Evolutionary conservation across 164 flowering plant genomes (phyloP).

Genomic region (Brasenia schreberi): DNA sequence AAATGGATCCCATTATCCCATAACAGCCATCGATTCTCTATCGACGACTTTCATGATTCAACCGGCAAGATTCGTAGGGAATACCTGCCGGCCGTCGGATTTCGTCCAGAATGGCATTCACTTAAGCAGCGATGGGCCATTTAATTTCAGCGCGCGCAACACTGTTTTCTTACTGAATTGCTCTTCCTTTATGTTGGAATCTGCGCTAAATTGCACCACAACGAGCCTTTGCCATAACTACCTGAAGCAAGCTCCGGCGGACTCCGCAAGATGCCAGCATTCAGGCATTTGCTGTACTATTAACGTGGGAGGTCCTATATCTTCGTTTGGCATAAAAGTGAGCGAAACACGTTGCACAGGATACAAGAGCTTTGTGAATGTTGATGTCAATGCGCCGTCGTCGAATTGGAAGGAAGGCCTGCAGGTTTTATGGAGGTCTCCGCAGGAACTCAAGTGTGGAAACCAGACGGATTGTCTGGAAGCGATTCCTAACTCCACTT

Average conservation of each 20-base stretch:
- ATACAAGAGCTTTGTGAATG: slow-evolving; percentile 47
- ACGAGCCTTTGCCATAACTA: slow-evolving; percentile 50
- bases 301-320: too few species aligned
- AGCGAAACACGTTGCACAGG: slow-evolving; percentile 27
- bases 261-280: background rate
- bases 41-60: slow-evolving; percentile 38
- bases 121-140: slow-evolving; percentile 48
- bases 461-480: slow-evolving; percentile 37
- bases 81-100: slow-evolving; percentile 35
- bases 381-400: slow-evolving; percentile 25
- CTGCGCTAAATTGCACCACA: slow-evolving; percentile 29
- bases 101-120: slow-evolving; percentile 37
- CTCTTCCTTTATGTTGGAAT: slow-evolving; percentile 42
- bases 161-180: slow-evolving; percentile 57
- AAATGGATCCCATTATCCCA: slow-evolving; percentile 44
- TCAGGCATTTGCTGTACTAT: background rate
- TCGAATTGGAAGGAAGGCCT: slow-evolving; percentile 54
- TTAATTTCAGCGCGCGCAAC: slow-evolving; percentile 48
- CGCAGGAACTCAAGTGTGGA: slow-evolving; percentile 38
- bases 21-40: slow-evolving; percentile 25
- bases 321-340: too few species aligned
- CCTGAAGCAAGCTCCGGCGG: slow-evolving; percentile 13
- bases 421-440: slow-evolving; percentile 65
- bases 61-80: slow-evolving; percentile 42
- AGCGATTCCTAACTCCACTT: background rate